Evolutionary conservation across 345 rosid genomes (phyloP).

Genomic region (Populus ilicifolia): DNA sequence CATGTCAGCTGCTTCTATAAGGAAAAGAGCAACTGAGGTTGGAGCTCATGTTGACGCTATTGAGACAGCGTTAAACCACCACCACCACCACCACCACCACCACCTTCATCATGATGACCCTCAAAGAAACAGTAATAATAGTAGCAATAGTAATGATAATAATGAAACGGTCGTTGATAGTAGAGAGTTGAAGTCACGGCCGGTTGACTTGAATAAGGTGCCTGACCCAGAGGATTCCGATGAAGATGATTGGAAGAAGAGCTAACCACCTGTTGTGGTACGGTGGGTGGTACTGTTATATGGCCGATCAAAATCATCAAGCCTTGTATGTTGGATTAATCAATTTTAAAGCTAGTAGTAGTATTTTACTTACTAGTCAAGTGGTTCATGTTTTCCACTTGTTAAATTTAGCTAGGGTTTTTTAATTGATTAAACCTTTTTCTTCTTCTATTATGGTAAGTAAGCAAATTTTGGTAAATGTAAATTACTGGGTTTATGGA

Average conservation of each 20-base stretch:
- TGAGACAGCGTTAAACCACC: conserved; percentile 43
- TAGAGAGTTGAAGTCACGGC: conserved; percentile 40
- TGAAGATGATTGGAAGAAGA: conserved; percentile 50
- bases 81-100: conserved; percentile 37
- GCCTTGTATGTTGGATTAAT: conserved; percentile 15
- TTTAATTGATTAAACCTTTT: neutral
- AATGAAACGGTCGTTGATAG: conserved; percentile 11
- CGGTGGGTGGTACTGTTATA: conserved; percentile 14
- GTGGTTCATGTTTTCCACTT: neutral
- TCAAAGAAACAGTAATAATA: conserved; percentile 11
- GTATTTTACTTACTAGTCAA: neutral
- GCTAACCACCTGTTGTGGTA: neutral
- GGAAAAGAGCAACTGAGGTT: conserved; percentile 86
- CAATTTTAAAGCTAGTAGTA: neutral
- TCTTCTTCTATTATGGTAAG: neutral
- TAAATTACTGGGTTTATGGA: conserved; percentile 10
- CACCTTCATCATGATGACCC: conserved; percentile 19
- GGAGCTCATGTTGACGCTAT: conserved; percentile 92
- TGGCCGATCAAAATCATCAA: conserved; percentile 5
- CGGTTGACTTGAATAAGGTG: conserved; percentile 83
- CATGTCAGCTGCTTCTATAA: conserved; percentile 76
- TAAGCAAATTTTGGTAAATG: conserved; percentile 30
- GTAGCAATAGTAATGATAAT: conserved; percentile 5
- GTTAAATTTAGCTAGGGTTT: neutral
- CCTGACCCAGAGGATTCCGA: conserved; percentile 94